Evolutionary conservation across 2,329 filamentous ascomycete species (phyloP), one percentile per base, ranked within the genome.

Genomic region (Ciborinia camelliae): DNA sequence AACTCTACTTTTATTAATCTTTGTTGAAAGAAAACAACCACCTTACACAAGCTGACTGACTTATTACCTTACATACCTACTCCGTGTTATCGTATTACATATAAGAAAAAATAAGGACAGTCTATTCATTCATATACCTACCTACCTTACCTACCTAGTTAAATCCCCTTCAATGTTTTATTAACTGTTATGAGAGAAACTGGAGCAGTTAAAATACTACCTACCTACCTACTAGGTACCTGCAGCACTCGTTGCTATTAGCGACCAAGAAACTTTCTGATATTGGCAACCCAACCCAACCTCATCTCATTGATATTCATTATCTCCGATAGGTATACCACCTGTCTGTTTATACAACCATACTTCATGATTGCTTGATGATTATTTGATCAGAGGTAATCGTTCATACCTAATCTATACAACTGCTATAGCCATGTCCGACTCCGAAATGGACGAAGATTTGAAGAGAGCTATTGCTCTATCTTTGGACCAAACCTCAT

Each of bases 391-490:
- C 14, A 32, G n/a, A 12, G n/a, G 28, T 35, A 45, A 20, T 18
- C n/a, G 1, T 26, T 47, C 18, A 23, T 28, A 47, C 5, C 12
- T 5, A 28, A 18, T 58, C n/a, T 26, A 41, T 47, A 47, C 43
- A 47, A 58, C 30, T 23, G 20, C 28, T 18, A 47, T 23, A 43
- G 63, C 43, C 28, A 75, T 75, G 73, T 68, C 72, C 15, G 70
- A 75, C 43, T 66, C 65, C 5, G 73, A 74, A 18, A 70, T 52
- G 41, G 73, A 89, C 60, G 84, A 85, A 66, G 84, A 86, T 37
- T 75, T 88, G n/a, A 80, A 80, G 35, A 79, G 79, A 66, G 86
- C 87, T 37, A 86, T 90, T 65, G 85, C 81, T 20, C 75, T 87
- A 35, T 87, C 85, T 10, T 77, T 87, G 50, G 45, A 66, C 66